Evolutionary conservation across 1,284 basidiomycete genomes (phyloP), one percentile per base, ranked within the genome.

Genomic region (Boletus nobilissimus): DNA sequence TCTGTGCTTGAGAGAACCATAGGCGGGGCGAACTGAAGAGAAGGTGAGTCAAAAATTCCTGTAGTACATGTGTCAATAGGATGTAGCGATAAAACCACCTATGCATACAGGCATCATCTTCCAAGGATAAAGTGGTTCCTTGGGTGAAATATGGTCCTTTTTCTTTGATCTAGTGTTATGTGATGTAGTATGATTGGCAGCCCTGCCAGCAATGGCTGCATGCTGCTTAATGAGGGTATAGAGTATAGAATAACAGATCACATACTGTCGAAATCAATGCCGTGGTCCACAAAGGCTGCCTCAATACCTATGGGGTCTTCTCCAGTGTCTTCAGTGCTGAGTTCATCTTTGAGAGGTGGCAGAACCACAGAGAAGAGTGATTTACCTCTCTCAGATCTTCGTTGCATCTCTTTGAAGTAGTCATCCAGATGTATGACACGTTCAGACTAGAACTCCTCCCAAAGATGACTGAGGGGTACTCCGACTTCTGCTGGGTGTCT

Each of bases 31-130:
- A 78, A 38, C 70, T 78, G 18, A 78, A 78, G 9, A 78, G 66
- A 3, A 73, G 6, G 13, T 78, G 73, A 1, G 60, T 74, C 19
- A 78, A 70, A 24, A 78, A 78, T 29, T 78, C 70, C 77, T 78
- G 32, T 8, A n/a, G 0, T 22, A 10, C 4, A 48, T 57, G 14
- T 1, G 11, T 77, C 46, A 78, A 64, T 22, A 26, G 54, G 29
- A 48, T 24, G 40, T 34, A 5, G 22, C 34, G 32, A 48, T 13
- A 19, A 68, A 26, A 10, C 66, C 18, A 38, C 9, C 6, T 29
- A 18, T 29, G 57, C 29, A 10, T 39, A 70, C 69, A n/a, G 16
- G 54, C 54, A 8, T 22, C 34, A 54, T 60, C 5, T 48, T 70
- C 66, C 73, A 74, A 22, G 66, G 66, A 13, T 74, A 74, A 29